Conservation (phyloP, 345 rosid species). For the Syzygium aqueum region DNA sequence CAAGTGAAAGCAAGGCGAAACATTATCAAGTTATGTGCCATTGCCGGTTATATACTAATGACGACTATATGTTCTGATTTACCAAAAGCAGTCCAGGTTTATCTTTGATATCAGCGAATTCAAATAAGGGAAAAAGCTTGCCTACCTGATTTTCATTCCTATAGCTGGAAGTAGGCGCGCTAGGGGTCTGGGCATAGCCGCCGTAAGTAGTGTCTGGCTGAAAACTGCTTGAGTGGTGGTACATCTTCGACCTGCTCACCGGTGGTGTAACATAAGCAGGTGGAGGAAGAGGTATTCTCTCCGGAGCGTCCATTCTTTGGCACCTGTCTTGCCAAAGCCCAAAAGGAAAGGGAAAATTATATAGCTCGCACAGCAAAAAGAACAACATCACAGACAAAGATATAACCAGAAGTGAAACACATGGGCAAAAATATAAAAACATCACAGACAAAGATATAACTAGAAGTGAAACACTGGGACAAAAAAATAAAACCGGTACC, state of each 20-base stretch:
- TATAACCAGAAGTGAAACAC: background rate
- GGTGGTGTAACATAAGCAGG: conserved; percentile 18
- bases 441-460: background rate
- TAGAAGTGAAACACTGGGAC: background rate
- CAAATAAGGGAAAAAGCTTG: background rate
- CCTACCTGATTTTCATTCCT: conserved; percentile 22
- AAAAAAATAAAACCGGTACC: conserved; percentile 8
- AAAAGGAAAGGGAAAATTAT: background rate
- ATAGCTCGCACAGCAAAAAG: background rate
- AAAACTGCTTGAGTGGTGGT: conserved; percentile 18
- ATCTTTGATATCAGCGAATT: background rate
- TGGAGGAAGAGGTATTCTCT: conserved; percentile 31
- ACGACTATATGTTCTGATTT: background rate
- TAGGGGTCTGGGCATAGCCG: background rate
- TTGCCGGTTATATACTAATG: background rate
- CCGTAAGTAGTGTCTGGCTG: conserved; percentile 12
- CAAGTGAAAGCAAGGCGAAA: background rate
- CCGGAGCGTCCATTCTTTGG: conserved; percentile 1
- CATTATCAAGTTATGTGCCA: background rate
- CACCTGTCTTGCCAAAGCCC: conserved; percentile 1
- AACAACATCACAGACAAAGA: background rate
- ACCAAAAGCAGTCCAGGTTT: background rate
- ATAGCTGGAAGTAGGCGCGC: conserved; percentile 3
- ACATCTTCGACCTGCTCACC: background rate
- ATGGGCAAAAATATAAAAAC: background rate